A percentile compares a stretch with the other conserved stretches of the same genome.
Evolutionary conservation across 1,284 basidiomycete species (phyloP).

Genomic region (Fistulina hepatica): DNA sequence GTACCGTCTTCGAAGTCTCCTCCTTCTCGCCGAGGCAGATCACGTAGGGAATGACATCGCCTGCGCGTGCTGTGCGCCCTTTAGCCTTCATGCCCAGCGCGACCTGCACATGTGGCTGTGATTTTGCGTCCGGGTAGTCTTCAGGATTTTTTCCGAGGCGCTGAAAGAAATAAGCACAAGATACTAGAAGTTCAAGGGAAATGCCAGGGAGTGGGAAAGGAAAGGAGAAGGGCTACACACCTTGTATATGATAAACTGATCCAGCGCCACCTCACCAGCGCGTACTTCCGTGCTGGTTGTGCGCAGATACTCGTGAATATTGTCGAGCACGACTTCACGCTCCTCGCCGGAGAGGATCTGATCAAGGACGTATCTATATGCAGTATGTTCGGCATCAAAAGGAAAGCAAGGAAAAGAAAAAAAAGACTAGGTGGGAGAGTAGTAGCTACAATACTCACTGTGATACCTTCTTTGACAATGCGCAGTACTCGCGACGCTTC

Average conservation of each 20-base stretch:
- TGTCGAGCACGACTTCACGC: conserved; percentile 82
- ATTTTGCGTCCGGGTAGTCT: conserved; percentile 93
- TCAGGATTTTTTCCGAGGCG: conserved; percentile 90
- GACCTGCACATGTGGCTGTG: conserved; percentile 95
- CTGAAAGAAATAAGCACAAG: no score
- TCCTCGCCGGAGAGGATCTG: conserved; percentile 88
- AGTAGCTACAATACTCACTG: conserved; percentile 44
- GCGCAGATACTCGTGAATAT: conserved; percentile 87
- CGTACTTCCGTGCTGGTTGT: conserved; percentile 70
- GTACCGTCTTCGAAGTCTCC: conserved; percentile 62
- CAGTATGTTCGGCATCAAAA: not conserved
- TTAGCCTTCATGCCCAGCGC: conserved; percentile 85
- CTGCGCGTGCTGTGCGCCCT: conserved; percentile 70
- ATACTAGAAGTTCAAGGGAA: no score
- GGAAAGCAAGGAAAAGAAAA: not conserved
- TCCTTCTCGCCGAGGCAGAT: conserved; percentile 81
- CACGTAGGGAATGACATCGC: conserved; percentile 95
- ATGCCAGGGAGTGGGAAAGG: conserved; percentile 1
- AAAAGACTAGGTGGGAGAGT: not conserved
- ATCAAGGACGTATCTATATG: conserved; percentile 77
- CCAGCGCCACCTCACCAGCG: conserved; percentile 66
- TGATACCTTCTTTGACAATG: conserved; percentile 86
- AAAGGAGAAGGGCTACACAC: conserved; percentile 27
- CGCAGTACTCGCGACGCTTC: conserved; percentile 95
- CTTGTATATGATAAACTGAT: conserved; percentile 94